A percentile compares a stretch with the other conserved stretches of the same genome.
These are phyloP conservation scores for Letharia columbiana DNA, from an alignment of 495 filamentous ascomycete species.

Conservation along the genomic window DNA sequence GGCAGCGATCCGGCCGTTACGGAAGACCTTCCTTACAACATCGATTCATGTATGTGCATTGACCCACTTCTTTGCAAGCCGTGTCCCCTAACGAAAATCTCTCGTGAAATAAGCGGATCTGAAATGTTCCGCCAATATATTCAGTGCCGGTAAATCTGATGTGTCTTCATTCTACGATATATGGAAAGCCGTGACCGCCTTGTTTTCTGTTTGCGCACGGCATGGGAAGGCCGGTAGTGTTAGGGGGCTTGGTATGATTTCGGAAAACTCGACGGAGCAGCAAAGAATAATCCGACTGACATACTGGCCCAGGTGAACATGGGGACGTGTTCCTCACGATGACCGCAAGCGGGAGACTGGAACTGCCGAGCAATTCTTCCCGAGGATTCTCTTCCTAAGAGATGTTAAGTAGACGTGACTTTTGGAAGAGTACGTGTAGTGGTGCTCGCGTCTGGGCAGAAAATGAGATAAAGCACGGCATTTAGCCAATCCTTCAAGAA, in stretches of 20 bases:
- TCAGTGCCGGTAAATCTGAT: not conserved
- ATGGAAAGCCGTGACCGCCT: not conserved
- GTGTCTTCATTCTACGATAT: not conserved
- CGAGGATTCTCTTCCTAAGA: no score
- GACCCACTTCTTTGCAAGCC: not conserved
- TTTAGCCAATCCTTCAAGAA: no score
- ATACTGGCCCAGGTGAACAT: not conserved
- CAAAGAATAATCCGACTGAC: not conserved
- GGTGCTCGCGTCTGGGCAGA: no score
- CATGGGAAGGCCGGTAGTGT: not conserved
- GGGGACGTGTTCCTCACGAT: not conserved
- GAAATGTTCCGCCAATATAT: not conserved
- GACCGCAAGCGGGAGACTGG: not conserved
- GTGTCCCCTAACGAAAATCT: not conserved
- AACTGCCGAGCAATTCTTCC: no score
- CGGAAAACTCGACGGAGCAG: not conserved
- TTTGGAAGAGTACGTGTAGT: no score
- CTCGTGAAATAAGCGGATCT: not conserved
- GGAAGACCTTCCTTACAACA: not conserved
- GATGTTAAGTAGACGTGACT: no score
- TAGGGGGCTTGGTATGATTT: not conserved
- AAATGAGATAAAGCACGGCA: no score
- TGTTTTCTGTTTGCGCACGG: not conserved
- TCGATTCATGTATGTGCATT: not conserved
- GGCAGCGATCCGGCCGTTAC: not conserved